These are phyloP conservation scores for Fusarium sororula DNA, from an alignment of 2,329 filamentous ascomycete genomes.

Conservation along the genomic window DNA sequence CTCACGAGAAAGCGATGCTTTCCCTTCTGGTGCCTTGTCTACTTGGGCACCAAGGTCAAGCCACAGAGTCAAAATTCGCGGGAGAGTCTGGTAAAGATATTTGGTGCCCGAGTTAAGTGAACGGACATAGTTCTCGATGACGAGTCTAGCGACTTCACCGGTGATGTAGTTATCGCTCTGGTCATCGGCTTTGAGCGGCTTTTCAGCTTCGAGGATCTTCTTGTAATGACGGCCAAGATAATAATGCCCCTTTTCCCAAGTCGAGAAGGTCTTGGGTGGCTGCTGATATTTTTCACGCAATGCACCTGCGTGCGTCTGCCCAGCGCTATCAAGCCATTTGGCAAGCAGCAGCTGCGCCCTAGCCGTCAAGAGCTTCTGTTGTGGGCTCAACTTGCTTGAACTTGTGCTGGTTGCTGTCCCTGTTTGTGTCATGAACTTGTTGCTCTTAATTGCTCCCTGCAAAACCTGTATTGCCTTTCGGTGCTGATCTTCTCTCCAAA, in stretches of 20 bases:
- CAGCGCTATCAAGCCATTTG: slow-evolving; percentile 96
- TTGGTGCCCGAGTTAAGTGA: slow-evolving; percentile 91
- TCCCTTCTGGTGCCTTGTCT: slow-evolving; percentile 67
- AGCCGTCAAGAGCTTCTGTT: slow-evolving; percentile 71
- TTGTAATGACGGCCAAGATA: slow-evolving; percentile 98
- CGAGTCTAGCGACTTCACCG: slow-evolving; percentile 85
- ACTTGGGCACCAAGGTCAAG: slow-evolving; percentile 85
- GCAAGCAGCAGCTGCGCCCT: slow-evolving; percentile 88
- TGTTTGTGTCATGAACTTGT: slow-evolving; percentile 72
- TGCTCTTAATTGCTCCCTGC: slow-evolving; percentile 83
- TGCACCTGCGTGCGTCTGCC: slow-evolving; percentile 85
- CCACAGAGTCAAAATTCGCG: slow-evolving; percentile 92
- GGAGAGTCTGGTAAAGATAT: slow-evolving; percentile 94
- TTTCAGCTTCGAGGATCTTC: slow-evolving; percentile 91
- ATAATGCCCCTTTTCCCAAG: slow-evolving; percentile 98
- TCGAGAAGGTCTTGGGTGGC: slow-evolving; percentile 73
- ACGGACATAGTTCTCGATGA: slow-evolving; percentile 92
- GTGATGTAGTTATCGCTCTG: slow-evolving; percentile 80
- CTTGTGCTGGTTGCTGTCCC: slow-evolving; percentile 49
- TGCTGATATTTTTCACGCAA: slow-evolving; percentile 85
- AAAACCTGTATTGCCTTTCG: slow-evolving; percentile 94
- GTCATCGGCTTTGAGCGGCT: slow-evolving; percentile 76
- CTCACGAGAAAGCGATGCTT: slow-evolving; percentile 62
- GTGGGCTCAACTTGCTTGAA: slow-evolving; percentile 51
- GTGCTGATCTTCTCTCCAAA: slow-evolving; percentile 94